Evolutionary conservation across 495 filamentous ascomycete species (phyloP).

Genomic region (Xylaria castorea): DNA sequence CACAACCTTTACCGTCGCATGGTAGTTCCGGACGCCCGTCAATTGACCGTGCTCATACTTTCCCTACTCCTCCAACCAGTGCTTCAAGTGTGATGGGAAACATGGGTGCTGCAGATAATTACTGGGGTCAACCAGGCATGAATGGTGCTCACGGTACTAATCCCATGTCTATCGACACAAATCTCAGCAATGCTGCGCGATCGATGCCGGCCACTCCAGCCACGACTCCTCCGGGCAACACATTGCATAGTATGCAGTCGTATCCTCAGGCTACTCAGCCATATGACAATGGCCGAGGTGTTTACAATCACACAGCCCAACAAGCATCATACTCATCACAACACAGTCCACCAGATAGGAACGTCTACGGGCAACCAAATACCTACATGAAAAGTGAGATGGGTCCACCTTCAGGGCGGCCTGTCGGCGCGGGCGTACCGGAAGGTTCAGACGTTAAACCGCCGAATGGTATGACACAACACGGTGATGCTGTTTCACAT

Average conservation of each 20-base stretch:
- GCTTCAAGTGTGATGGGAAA: slow-evolving; percentile 84
- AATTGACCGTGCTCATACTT: slow-evolving; percentile 83
- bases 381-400: slow-evolving; percentile 90
- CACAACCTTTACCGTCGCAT: slow-evolving; percentile 76
- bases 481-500: slow-evolving; percentile 60
- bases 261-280: slow-evolving; percentile 73
- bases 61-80: slow-evolving; percentile 93
- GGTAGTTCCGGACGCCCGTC: slow-evolving; percentile 70
- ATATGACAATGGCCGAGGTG: slow-evolving; percentile 78
- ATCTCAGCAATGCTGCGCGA: slow-evolving; percentile 73
- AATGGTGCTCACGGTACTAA: slow-evolving; percentile 69
- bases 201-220: slow-evolving; percentile 94
- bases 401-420: slow-evolving; percentile 79
- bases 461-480: slow-evolving; percentile 66
- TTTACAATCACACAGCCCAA: slow-evolving; percentile 77
- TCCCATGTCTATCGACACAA: slow-evolving; percentile 85
- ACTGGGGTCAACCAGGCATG: slow-evolving; percentile 75
- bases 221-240: slow-evolving; percentile 85
- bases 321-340: slow-evolving; percentile 73
- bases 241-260: slow-evolving; percentile 76
- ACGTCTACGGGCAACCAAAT: slow-evolving; percentile 68
- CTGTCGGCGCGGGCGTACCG: slow-evolving; percentile 56
- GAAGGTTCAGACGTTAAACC: slow-evolving; percentile 75
- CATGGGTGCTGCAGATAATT: slow-evolving; percentile 74
- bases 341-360: slow-evolving; percentile 69